Evolutionary conservation across 2,329 filamentous ascomycete genomes (phyloP).

Genomic region (Botrytis fragariae): DNA sequence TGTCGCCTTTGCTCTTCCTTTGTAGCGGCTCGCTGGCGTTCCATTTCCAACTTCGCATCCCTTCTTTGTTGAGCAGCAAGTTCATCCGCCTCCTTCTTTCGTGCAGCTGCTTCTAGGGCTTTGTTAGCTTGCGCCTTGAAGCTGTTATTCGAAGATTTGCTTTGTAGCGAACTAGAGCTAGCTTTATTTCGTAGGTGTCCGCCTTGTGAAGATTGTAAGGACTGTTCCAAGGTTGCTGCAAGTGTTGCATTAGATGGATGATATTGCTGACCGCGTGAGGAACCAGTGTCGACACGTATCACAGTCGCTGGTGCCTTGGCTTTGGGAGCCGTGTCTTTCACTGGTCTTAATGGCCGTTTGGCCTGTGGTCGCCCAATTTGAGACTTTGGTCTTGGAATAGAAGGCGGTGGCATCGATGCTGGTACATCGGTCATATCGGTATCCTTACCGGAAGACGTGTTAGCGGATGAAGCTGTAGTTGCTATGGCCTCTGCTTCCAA

Average conservation of each 20-base stretch:
- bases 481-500: constrained; percentile 37
- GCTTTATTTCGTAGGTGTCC: constrained; percentile 57
- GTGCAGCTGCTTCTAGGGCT: constrained; percentile 71
- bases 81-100: constrained; percentile 83
- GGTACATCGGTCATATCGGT: constrained; percentile 57
- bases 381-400: constrained; percentile 52
- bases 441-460: constrained; percentile 43
- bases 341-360: constrained; percentile 61
- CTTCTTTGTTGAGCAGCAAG: constrained; percentile 74
- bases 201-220: constrained; percentile 45
- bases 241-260: constrained; percentile 58
- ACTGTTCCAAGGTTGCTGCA: constrained; percentile 59
- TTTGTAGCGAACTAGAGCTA: constrained; percentile 47
- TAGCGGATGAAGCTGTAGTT: constrained; percentile 40
- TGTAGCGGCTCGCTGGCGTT: constrained; percentile 67
- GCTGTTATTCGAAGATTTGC: constrained; percentile 48
- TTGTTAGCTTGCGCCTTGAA: constrained; percentile 69
- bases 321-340: constrained; percentile 57
- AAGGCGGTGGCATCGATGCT: constrained; percentile 57
- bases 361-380: constrained; percentile 49
- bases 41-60: constrained; percentile 77
- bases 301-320: constrained; percentile 65
- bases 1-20: constrained; percentile 64
- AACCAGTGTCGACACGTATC: constrained; percentile 67
- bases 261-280: constrained; percentile 61